Base-by-base conservation (phyloP, 1,284 basidiomycete genomes). In the Ceratobasidium sp. region DNA sequence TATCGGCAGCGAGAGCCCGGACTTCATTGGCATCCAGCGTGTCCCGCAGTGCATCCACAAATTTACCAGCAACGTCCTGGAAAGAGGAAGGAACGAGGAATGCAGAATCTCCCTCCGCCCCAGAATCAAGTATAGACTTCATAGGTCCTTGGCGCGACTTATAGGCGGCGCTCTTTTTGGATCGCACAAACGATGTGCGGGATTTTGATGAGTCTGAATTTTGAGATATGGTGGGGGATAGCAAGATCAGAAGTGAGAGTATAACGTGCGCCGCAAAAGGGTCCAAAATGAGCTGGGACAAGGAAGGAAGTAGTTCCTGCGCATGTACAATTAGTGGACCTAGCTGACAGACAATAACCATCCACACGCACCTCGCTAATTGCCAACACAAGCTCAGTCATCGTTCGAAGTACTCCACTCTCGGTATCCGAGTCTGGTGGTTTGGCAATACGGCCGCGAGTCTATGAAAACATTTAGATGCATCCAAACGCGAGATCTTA, bases 261-360 rank as follows among this genome's bases (percentile, higher is more conserved):
- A 96, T 77, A 46, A 95, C 92, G 77, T 97, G 96, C 0, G 95
- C 95, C 30, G 90, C 94, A 78, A 95, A 96, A 21, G 91, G 89
- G 77, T 96, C 89, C 82, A 91, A 88, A 43, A 96, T 82, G 38
- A 96, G 85, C 4, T 84, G 82, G 0, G 88, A 82, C 28, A 95
- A 82, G 5, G 81, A 81, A 0, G 91, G 88, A 0, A 89, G 78
- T 30, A 95, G 77, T 84, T 95, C 94, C 90, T 94, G 64, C 23
- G 7, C 16, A 66, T 13, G 72, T 43, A 38, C 13, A 66, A 59
- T 71, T 38, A 75, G 47, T 52, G 66, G n/a, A 41, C 43, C 38
- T 16, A 26, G 38, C 30, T 49, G 43, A n/a, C n/a, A 67, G 28
- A 75, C 26, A 9, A 30, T 16, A 64, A 69, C 3, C 55, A 82